Evolutionary conservation across 1,139 yeast species (phyloP), one percentile per base, ranked within the genome.

Genomic region (Meyerozyma guilliermondii): DNA sequence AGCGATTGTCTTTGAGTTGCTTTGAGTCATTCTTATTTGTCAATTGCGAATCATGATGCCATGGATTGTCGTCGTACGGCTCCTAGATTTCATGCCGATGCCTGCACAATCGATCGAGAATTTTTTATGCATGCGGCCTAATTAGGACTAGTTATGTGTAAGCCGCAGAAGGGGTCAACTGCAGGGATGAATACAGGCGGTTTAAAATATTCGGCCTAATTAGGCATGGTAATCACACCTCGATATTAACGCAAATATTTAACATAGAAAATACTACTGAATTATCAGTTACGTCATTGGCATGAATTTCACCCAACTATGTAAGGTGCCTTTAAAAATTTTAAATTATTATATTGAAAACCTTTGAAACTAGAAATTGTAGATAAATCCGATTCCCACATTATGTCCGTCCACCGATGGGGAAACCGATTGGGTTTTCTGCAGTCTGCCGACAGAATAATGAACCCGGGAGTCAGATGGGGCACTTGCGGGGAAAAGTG

Each of bases 81-180:
- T 3, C 13, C 28, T n/a, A 5, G 28, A n/a, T 5, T 26, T 26
- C 7, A 26, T 10, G 8, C 33, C 16, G 33, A 8, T 13, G 16
- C 33, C 33, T 29, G 33, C 7, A 29, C 33, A 29, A 29, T 29
- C 2, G 33, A 7, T 20, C 6, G 2, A 9, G 6, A 29, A 29
- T 7, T 29, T n/a, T 29, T 13, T 10, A 33, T 33, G 36, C 24
- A 33, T 33, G 24, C n/a, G 24, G 36, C 36, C 36, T 33, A 33
- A 18, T 33, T 17, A 17, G 36, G 36, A 22, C 20, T n/a, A 16
- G 16, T 13, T 4, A 14, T 5, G 16, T 31, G 20, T 18, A 17
- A 33, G 36, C 36, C 36, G 36, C 36, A 33, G 24, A 33, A 33
- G 36, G 36, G 24, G 36, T 18, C 36, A 33, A 17, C 34, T 30